Evolutionary conservation across 2,329 filamentous ascomycete genomes (phyloP).

Genomic region (Colletotrichum coccodes): DNA sequence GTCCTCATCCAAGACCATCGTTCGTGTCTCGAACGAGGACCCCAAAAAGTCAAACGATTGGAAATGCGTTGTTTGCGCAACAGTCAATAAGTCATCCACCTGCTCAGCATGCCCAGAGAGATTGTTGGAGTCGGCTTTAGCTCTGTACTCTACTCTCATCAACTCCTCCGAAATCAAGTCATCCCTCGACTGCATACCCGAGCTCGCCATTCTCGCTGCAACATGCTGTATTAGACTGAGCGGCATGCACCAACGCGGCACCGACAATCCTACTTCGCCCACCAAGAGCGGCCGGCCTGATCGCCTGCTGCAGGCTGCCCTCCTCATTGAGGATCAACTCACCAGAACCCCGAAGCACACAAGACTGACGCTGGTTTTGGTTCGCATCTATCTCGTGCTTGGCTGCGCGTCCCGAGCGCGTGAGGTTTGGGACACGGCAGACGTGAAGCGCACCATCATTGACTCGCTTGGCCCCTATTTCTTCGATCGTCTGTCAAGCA

Average conservation of each 20-base stretch:
- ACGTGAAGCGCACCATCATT: constrained; percentile 67
- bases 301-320: constrained; percentile 57
- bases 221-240: constrained; percentile 45
- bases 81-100: neutral
- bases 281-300: constrained; percentile 30
- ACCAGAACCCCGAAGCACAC: constrained; percentile 56
- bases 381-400: constrained; percentile 61
- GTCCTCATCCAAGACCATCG: constrained; percentile 47
- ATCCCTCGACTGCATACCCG: constrained; percentile 38
- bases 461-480: constrained; percentile 65
- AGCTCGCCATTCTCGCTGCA: constrained; percentile 46
- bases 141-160: constrained; percentile 25
- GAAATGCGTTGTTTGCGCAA: constrained; percentile 25
- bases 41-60: constrained; percentile 32
- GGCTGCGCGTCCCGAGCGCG: constrained; percentile 59
- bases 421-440: constrained; percentile 60
- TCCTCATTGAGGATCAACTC: constrained; percentile 61
- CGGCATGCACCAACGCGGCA: constrained; percentile 14
- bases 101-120: constrained; percentile 19
- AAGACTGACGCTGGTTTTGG: constrained; percentile 58
- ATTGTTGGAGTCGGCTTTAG: constrained; percentile 26
- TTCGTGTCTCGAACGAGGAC: constrained; percentile 35
- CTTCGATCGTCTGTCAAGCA: constrained; percentile 63
- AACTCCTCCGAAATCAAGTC: constrained; percentile 9
- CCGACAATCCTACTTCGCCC: neutral